phyloP scores from a whole-genome alignment of 2,329 filamentous ascomycete species.

The Amesomyces nigricolor region DNA sequence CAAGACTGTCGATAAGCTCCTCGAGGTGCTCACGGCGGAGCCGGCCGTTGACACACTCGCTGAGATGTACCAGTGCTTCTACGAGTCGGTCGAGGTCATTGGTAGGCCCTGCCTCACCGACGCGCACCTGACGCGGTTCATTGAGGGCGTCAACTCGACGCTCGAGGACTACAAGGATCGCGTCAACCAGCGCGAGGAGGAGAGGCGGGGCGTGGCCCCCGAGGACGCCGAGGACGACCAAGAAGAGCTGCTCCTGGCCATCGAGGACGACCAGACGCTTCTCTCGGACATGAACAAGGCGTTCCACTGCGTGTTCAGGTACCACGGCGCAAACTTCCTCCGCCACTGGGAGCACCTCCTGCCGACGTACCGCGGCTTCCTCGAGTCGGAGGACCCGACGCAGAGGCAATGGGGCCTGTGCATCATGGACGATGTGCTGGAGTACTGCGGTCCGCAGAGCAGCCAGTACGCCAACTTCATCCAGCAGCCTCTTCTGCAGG shows the following conservation, averaged over 20 bases:
- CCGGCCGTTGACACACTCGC: slow-evolving; percentile 93
- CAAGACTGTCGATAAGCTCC: slow-evolving; percentile 78
- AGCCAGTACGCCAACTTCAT: slow-evolving; percentile 84
- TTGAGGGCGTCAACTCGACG: slow-evolving; percentile 76
- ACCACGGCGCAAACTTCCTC: slow-evolving; percentile 80
- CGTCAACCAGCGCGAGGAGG: slow-evolving; percentile 76
- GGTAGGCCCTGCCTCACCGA: slow-evolving; percentile 75
- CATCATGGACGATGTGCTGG: slow-evolving; percentile 96
- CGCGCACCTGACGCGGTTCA: slow-evolving; percentile 79
- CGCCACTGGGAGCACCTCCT: slow-evolving; percentile 83
- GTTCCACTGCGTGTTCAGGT: slow-evolving; percentile 98
- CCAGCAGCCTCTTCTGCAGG: slow-evolving; percentile 76
- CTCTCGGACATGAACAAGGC: slow-evolving; percentile 99
- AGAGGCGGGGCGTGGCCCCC: slow-evolving; percentile 64
- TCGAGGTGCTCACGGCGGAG: slow-evolving; percentile 89
- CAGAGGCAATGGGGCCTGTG: slow-evolving; percentile 98
- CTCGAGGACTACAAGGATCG: slow-evolving; percentile 90
- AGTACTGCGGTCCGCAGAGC: slow-evolving; percentile 88
- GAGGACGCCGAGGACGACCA: slow-evolving; percentile 85
- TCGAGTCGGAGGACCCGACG: slow-evolving; percentile 74
- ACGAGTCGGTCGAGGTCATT: slow-evolving; percentile 92
- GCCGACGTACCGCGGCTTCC: slow-evolving; percentile 78
- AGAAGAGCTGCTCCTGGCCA: slow-evolving; percentile 80
- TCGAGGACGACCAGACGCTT: slow-evolving; percentile 94
- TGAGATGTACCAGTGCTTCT: slow-evolving; percentile 99